phyloP scores from a whole-genome alignment of 2,329 filamentous ascomycete genomes.

The Xylaria sp. region DNA sequence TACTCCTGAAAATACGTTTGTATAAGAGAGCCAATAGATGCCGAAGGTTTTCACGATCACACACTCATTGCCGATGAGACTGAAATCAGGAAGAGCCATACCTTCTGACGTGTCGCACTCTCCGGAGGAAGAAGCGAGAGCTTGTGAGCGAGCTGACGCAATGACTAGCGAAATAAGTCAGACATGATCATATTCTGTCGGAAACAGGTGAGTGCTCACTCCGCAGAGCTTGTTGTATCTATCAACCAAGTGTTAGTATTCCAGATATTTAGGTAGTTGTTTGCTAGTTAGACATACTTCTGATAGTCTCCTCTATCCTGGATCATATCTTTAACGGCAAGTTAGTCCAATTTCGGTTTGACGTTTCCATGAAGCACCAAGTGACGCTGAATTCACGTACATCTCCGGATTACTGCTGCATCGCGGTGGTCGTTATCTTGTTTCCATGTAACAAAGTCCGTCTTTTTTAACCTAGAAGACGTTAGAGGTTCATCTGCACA shows the following conservation, averaged over 20 bases:
- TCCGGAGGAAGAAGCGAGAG: slow-evolving; percentile 84
- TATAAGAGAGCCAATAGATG: not conserved
- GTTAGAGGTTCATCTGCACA: slow-evolving; percentile 10
- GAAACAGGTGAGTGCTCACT: slow-evolving; percentile 54
- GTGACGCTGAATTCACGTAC: slow-evolving; percentile 15
- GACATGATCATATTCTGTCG: not conserved
- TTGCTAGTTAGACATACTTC: slow-evolving; percentile 33
- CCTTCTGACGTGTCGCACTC: slow-evolving; percentile 78
- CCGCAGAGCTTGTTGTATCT: slow-evolving; percentile 73
- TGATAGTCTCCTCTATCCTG: slow-evolving; percentile 89
- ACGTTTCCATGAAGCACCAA: not conserved
- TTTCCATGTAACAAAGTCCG: slow-evolving; percentile 95
- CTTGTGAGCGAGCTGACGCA: slow-evolving; percentile 89
- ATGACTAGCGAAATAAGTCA: slow-evolving; percentile 60
- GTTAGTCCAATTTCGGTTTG: not conserved
- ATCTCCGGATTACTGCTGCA: slow-evolving; percentile 74
- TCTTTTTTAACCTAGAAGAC: slow-evolving; percentile 70
- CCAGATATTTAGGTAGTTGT: too few relatives aligned
- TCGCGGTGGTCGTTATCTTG: slow-evolving; percentile 88
- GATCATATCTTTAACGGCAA: slow-evolving; percentile 69
- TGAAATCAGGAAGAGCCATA: not conserved
- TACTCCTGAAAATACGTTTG: not conserved
- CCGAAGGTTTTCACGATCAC: not conserved
- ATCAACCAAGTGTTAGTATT: slow-evolving; percentile 23
- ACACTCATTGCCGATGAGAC: not conserved